Conservation (phyloP, 805 yeast genomes). For the Spathaspora hagerdaliae region DNA sequence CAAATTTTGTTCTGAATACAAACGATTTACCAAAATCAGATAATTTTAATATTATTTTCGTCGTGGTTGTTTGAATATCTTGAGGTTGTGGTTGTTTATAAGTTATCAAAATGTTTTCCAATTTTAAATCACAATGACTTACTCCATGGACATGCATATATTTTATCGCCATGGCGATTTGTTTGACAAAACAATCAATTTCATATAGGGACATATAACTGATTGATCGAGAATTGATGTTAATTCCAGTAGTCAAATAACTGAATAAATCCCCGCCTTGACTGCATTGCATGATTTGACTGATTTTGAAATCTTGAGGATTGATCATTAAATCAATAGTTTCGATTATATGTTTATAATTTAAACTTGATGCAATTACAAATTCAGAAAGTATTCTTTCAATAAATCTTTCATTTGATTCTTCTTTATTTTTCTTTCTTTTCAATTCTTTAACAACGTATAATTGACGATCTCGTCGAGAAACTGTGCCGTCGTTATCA, state of each 20-base stretch:
- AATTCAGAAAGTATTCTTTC: conserved; percentile 86
- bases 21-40: conserved; percentile 90
- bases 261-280: conserved; percentile 34
- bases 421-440: conserved; percentile 16
- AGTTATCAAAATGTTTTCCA: conserved; percentile 70
- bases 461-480: not conserved
- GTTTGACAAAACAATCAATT: conserved; percentile 88
- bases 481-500: conserved; percentile 2
- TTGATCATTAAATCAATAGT: conserved; percentile 69
- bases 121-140: conserved; percentile 89
- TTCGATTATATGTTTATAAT: conserved; percentile 71
- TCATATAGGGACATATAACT: conserved; percentile 41
- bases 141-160: conserved; percentile 91
- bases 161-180: conserved; percentile 72
- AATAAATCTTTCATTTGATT: conserved; percentile 43
- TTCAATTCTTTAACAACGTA: conserved; percentile 35
- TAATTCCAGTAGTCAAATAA: conserved; percentile 19
- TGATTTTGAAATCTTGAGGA: conserved; percentile 12
- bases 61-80: conserved; percentile 2
- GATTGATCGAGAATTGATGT: conserved; percentile 7
- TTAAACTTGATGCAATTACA: conserved; percentile 75
- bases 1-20: conserved; percentile 88
- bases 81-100: conserved; percentile 2
- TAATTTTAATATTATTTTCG: conserved; percentile 22
- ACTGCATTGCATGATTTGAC: conserved; percentile 37